phyloP scores from a whole-genome alignment of 2,329 filamentous ascomycete species.

The Talaromyces islandicus region DNA sequence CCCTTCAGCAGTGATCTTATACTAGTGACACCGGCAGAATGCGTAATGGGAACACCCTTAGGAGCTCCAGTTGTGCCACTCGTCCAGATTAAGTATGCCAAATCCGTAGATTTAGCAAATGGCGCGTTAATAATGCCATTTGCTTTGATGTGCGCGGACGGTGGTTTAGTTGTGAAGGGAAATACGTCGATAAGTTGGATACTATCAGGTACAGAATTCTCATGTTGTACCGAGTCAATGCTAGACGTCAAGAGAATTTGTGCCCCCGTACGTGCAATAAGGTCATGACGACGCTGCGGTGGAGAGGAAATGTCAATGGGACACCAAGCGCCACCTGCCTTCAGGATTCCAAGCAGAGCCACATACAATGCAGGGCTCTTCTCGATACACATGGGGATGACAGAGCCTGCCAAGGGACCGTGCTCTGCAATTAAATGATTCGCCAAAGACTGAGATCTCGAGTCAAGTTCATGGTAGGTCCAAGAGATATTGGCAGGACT shows the following conservation, averaged over 20 bases:
- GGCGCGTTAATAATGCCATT: not conserved
- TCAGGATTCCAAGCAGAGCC: conserved; percentile 2
- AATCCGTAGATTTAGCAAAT: not conserved
- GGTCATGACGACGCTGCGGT: conserved; percentile 30
- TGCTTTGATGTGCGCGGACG: not conserved
- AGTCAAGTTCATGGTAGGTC: conserved; percentile 32
- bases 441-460: conserved; percentile 27
- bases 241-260: conserved; percentile 23
- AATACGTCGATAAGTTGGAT: conserved; percentile 24
- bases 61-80: conserved; percentile 4
- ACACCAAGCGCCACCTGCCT: conserved; percentile 17
- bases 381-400: conserved; percentile 11
- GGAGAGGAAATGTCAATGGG: conserved; percentile 37
- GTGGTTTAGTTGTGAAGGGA: not conserved
- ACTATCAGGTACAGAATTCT: conserved; percentile 20
- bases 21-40: conserved; percentile 26
- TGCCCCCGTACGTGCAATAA: conserved; percentile 30
- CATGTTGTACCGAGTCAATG: conserved; percentile 16
- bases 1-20: conserved; percentile 28
- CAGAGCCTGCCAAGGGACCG: conserved; percentile 18
- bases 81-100: conserved; percentile 7
- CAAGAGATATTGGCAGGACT: conserved; percentile 18
- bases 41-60: conserved; percentile 2
- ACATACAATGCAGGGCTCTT: not conserved
- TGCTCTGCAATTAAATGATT: conserved; percentile 19